These are phyloP conservation scores for Termitomyces sp. DNA, from an alignment of 1,284 basidiomycete species.

Conservation along the genomic window DNA sequence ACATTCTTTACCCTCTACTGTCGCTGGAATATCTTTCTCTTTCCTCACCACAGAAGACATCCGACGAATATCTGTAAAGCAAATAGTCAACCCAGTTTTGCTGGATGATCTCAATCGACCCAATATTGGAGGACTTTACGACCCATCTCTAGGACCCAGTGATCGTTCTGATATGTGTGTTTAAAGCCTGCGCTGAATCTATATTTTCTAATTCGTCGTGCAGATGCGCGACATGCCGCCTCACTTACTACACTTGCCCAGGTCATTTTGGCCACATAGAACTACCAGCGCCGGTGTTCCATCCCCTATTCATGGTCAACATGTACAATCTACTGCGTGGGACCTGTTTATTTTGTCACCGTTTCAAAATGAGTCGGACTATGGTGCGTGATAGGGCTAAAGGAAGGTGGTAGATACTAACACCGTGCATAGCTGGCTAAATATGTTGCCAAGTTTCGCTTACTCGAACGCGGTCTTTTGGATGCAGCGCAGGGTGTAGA, in stretches of 20 bases:
- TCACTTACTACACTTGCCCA: constrained; percentile 91
- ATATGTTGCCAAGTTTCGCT: constrained; percentile 83
- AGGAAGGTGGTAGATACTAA: constrained; percentile 6
- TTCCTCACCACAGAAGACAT: constrained; percentile 93
- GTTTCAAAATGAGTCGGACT: constrained; percentile 80
- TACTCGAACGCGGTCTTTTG: constrained; percentile 88
- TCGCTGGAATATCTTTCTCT: constrained; percentile 88
- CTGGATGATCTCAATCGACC: constrained; percentile 94
- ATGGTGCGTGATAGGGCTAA: constrained; percentile 48
- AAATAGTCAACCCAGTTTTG: constrained; percentile 90
- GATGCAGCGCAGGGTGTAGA: constrained; percentile 79
- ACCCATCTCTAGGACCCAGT: constrained; percentile 91
- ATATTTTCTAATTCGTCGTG: constrained; percentile 5
- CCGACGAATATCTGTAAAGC: constrained; percentile 91
- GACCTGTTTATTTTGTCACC: constrained; percentile 95
- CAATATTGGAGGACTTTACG: constrained; percentile 91
- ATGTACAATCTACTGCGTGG: constrained; percentile 86
- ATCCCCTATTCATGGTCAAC: constrained; percentile 95
- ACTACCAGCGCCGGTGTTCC: constrained; percentile 91
- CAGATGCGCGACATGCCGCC: constrained; percentile 91
- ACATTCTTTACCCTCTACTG: constrained; percentile 80
- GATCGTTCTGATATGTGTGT: constrained; percentile 84
- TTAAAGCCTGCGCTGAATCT: not conserved
- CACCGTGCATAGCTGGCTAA: constrained; percentile 57
- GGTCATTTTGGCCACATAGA: constrained; percentile 99